These are phyloP conservation scores for Diutina sp. DNA, from an alignment of 1,139 yeast genomes.

Conservation along the genomic window DNA sequence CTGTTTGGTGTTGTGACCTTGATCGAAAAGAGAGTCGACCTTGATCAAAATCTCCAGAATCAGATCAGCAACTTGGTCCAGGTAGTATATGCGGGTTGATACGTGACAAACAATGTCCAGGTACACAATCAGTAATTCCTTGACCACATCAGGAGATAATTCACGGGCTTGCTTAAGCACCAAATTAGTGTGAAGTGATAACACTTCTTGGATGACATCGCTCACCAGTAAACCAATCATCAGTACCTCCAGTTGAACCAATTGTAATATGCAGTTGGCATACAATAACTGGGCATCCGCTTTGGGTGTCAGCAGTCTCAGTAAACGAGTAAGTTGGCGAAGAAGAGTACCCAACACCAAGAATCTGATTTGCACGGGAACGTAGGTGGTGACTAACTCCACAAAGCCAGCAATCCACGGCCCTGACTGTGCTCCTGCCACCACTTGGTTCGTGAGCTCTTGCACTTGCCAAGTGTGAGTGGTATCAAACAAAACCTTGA, in stretches of 20 bases:
- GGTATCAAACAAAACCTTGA: conserved; percentile 38
- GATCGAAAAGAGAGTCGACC: conserved; percentile 20
- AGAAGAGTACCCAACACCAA: conserved; percentile 40
- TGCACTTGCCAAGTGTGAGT: conserved; percentile 35
- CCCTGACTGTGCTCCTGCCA: conserved; percentile 18
- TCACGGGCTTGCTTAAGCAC: conserved; percentile 16
- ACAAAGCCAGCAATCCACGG: conserved; percentile 48
- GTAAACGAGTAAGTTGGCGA: conserved; percentile 13
- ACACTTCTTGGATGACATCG: conserved; percentile 58
- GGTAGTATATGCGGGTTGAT: conserved; percentile 62
- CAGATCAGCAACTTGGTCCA: conserved; percentile 72
- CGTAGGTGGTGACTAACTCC: conserved; percentile 59
- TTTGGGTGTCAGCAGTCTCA: conserved; percentile 11
- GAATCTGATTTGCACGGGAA: conserved; percentile 83
- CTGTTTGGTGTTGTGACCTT: conserved; percentile 7
- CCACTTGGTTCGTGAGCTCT: conserved; percentile 32
- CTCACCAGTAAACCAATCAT: conserved; percentile 85
- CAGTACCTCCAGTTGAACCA: conserved; percentile 68
- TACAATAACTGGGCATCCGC: conserved; percentile 32
- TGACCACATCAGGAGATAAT: conserved; percentile 12
- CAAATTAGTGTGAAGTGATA: conserved; percentile 43
- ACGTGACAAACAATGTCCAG: conserved; percentile 46
- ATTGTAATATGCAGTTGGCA: conserved; percentile 44
- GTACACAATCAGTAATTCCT: conserved; percentile 17
- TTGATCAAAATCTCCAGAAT: conserved; percentile 40